Evolutionary conservation across 352 stramenopile species (phyloP), one percentile per base, ranked within the genome.

Genomic region (Phytophthora sansomeana): DNA sequence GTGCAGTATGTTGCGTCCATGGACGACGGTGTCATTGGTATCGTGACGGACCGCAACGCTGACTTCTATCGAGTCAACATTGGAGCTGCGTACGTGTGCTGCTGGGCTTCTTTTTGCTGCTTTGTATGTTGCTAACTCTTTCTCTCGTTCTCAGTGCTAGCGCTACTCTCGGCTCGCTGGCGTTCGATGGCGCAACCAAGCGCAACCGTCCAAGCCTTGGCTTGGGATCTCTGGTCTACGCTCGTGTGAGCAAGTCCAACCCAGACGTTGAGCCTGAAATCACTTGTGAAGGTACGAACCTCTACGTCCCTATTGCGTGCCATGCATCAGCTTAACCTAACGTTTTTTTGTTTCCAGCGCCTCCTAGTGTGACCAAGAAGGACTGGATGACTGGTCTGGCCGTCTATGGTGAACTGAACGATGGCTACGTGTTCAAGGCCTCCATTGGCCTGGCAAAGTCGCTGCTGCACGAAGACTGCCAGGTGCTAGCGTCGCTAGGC

Each of bases 361-460:
- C 87, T 44, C 63, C 93, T 63, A 80, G 86, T 78, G 69, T 95
- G 71, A 76, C 84, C 53, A 90, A 97, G 79, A 99, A 99, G 71
- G 97, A 99, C 78, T 99, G 97, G 97, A 98, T 99, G 93, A 99
- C 97, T 9, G 96, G 97, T 9, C 85, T 99, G 61, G 89, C 95
- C 19, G 94, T 98, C 17, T 99, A 99, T 69, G 97, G 97, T 13
- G 91, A 98, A 64, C 84, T 99, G 21, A 94, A 83, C 41, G 96
- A 96, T 50, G 97, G 97, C 19, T 98, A 92, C 29, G 86, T 97
- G n/a, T 91, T 96, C 56, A 91, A 91, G 58, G 89, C 86, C 14
- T 96, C 87, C 3, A 83, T 96, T 43, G 74, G 74, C 2, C 72
- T 96, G 29, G 89, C 88, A 9, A 93, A 92, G 63, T 77, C 75